Conservation (phyloP, 345 rosid genomes). For the Syzygium oleosum region DNA sequence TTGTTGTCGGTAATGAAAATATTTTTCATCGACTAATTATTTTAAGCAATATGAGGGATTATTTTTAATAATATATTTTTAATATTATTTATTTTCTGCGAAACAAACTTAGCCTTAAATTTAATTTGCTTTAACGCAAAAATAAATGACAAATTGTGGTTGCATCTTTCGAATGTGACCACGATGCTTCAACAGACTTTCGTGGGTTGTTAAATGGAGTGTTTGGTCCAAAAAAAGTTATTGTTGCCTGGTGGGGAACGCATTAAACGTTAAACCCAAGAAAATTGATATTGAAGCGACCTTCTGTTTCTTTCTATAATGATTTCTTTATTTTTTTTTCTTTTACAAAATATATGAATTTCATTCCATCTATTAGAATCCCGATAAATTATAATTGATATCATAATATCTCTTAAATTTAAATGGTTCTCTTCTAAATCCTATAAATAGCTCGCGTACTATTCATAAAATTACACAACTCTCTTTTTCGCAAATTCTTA, state of each 20-base stretch:
- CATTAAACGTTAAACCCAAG: neutral
- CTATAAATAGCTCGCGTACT: neutral
- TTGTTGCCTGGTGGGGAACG: neutral
- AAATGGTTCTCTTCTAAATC: neutral
- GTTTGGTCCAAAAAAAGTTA: neutral
- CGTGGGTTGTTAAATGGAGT: neutral
- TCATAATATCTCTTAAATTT: neutral
- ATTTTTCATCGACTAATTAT: neutral
- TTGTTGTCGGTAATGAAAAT: neutral
- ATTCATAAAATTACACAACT: neutral
- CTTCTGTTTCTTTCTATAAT: neutral
- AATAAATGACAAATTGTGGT: neutral
- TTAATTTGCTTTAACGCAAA: neutral
- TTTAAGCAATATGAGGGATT: neutral
- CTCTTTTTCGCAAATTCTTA: neutral
- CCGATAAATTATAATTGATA: neutral
- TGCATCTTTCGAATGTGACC: neutral
- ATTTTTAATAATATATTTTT: neutral
- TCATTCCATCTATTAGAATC: neutral
- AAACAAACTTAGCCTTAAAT: neutral
- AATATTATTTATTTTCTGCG: rapidly evolving
- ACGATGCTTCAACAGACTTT: neutral
- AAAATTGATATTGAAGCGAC: neutral
- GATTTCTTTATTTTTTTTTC: no score
- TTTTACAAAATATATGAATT: neutral